Percentiles rank a stretch among this genome's conserved stretches.
phyloP scores from a whole-genome alignment of 495 filamentous ascomycete genomes.

The Neurospora sp. region DNA sequence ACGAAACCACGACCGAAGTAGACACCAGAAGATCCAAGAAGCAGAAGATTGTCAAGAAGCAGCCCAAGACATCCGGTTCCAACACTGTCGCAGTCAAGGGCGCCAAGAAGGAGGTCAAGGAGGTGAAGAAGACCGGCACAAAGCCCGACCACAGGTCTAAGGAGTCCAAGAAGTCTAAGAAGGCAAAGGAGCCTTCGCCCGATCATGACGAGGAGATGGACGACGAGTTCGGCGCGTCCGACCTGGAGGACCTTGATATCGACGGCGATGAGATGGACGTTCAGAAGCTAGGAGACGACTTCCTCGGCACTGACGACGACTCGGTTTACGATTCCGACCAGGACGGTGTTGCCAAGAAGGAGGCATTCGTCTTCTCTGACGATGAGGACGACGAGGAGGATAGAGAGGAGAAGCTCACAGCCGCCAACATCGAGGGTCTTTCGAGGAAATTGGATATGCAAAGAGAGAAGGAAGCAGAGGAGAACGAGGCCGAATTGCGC shows the following conservation, averaged over 20 bases:
- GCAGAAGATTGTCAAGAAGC: conserved; percentile 47
- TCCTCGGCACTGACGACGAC: conserved; percentile 46
- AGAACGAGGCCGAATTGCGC: conserved; percentile 71
- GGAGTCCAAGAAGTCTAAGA: conserved; percentile 34
- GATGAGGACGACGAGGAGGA: conserved; percentile 88
- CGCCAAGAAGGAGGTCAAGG: conserved; percentile 9
- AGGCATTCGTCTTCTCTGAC: conserved; percentile 75
- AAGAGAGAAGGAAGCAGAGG: conserved; percentile 57
- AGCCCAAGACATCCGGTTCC: conserved; percentile 26
- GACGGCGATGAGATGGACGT: conserved; percentile 32
- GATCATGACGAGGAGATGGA: conserved; percentile 43
- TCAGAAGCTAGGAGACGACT: conserved; percentile 41
- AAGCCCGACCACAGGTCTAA: conserved; percentile 11
- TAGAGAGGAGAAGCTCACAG: conserved; percentile 82
- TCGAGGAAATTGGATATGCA: conserved; percentile 70
- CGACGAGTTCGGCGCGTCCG: conserved; percentile 33
- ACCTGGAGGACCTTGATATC: conserved; percentile 49
- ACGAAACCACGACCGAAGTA: conserved; percentile 31
- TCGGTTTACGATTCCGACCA: conserved; percentile 71
- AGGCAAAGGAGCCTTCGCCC: conserved; percentile 29
- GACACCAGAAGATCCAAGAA: conserved; percentile 48
- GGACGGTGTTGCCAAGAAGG: conserved; percentile 46
- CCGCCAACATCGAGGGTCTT: conserved; percentile 90
- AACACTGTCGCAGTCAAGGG: conserved; percentile 25
- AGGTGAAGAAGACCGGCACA: not conserved